These are phyloP conservation scores for Candida insectorum DNA, from an alignment of 805 yeast genomes.

Conservation along the genomic window DNA sequence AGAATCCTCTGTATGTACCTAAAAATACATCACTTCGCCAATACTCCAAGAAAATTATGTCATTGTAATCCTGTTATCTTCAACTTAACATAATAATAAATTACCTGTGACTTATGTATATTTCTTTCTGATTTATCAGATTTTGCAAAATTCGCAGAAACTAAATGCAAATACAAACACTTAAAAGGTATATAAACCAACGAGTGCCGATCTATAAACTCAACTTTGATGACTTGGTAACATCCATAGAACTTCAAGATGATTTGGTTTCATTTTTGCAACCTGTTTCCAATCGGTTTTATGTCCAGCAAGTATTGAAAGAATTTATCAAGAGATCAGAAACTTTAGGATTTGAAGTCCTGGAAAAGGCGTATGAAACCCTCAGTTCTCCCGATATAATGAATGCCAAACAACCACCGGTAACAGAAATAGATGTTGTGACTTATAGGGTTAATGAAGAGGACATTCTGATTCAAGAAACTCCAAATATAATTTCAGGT, in stretches of 20 bases:
- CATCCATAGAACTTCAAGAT: not conserved
- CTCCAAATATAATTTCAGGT: slow-evolving; percentile 64
- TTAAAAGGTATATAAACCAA: slow-evolving; percentile 9
- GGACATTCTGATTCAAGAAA: slow-evolving; percentile 45
- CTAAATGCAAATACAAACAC: no score
- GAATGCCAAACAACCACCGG: slow-evolving; percentile 25
- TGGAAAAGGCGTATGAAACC: slow-evolving; percentile 42
- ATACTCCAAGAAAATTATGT: no score
- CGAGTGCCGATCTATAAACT: no score
- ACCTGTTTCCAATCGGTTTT: slow-evolving; percentile 42
- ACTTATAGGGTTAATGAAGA: slow-evolving; percentile 26
- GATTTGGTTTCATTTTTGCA: slow-evolving; percentile 1
- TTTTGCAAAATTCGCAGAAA: no score
- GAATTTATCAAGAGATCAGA: slow-evolving; percentile 37
- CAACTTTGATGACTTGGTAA: slow-evolving; percentile 3
- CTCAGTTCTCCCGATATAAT: slow-evolving; percentile 32
- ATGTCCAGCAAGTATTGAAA: slow-evolving; percentile 46
- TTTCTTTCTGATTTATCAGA: no score
- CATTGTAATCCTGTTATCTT: no score
- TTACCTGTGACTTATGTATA: no score
- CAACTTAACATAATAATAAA: no score
- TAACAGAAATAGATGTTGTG: slow-evolving; percentile 38
- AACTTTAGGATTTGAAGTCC: slow-evolving; percentile 22
- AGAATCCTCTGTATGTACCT: no score
- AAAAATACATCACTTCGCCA: no score